phyloP scores from a whole-genome alignment of 805 yeast species.

The Saturnispora dispora region DNA sequence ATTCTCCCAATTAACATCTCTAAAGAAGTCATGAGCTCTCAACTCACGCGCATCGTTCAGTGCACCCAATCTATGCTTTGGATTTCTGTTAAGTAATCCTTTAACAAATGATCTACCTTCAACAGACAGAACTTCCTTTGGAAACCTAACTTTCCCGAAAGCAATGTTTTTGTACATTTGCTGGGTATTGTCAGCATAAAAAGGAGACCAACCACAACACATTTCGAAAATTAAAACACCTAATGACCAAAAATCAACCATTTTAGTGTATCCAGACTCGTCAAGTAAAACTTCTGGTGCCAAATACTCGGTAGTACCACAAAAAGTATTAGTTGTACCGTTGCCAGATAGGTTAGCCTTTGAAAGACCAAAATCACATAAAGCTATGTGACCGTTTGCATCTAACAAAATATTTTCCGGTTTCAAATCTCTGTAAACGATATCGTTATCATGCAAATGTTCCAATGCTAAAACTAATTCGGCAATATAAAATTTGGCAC shows the following conservation, averaged over 20 bases:
- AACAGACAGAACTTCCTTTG: conserved; percentile 85
- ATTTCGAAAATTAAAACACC: conserved; percentile 96
- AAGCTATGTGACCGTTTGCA: conserved; percentile 94
- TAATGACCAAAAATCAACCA: conserved; percentile 98
- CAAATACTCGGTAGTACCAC: conserved; percentile 96
- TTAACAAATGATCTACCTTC: conserved; percentile 95
- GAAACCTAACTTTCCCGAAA: conserved; percentile 94
- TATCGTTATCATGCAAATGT: conserved; percentile 90
- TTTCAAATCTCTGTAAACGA: conserved; percentile 92
- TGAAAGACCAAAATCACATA: conserved; percentile 94
- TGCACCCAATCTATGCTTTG: conserved; percentile 90
- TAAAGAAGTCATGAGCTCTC: conserved; percentile 84
- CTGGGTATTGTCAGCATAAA: conserved; percentile 94
- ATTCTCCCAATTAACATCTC: conserved; percentile 84
- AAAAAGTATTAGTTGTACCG: conserved; percentile 91
- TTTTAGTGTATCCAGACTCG: conserved; percentile 93
- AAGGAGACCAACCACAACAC: conserved; percentile 99
- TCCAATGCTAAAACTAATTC: conserved; percentile 89
- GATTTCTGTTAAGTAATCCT: conserved; percentile 90
- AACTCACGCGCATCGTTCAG: conserved; percentile 86
- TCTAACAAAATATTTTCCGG: conserved; percentile 94
- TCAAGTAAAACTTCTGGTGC: conserved; percentile 96
- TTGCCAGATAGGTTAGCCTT: conserved; percentile 83
- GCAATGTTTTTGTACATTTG: conserved; percentile 99
- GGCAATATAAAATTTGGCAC: conserved; percentile 96